Base-by-base conservation (phyloP, 176 grass and related monocot genomes). In the Poa annua region DNA sequence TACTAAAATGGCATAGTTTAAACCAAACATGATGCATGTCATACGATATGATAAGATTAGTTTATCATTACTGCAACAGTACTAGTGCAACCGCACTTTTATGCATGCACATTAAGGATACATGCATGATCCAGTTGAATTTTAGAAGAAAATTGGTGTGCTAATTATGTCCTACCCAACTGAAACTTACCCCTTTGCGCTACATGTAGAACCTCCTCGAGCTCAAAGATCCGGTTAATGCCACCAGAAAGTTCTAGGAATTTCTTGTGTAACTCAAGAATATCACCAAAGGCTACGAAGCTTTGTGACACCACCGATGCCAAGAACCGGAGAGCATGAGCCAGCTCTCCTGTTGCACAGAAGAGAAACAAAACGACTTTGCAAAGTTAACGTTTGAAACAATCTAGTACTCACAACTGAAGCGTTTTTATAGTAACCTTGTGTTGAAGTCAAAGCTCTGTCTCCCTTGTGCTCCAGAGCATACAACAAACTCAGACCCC, bases 401-500 rank as follows among this genome's bases (percentile, higher is more conserved):
- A 66, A 75, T 74, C 4, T 80, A 81, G 10, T 83, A 44, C 54
- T 42, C 45, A 34, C 8, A 74, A 71, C 2, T 8, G n/a, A 79
- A 73, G 59, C 36, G 41, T 48, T 74, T 49, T 83, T 7, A 49
- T 36, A 66, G 62, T 61, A 86, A 98, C 96, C 96, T 95, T 95
- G 96, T 62, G 93, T 98, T 83, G 91, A 95, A 75, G 88, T 88
- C 69, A 91, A 85, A 86, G 96, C 91, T 88, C 96, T 82, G 77
- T 98, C 92, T 50, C 96, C 96, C 82, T 95, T 91, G 81, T 98
- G 96, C 89, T 98, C 96, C 83, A 98, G 55, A 90, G 96, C 96
- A 93, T 98, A 98, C 52, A 98, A 90, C 81, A 98, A 78, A 90
- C 96, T 98, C 22, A 98, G 80, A 72, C 91, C 92, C 96, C 96